A percentile compares a stretch with the other conserved stretches of the same genome.
Conservation (phyloP, 352 stramenopile species). For the Phytophthora lateralis region DNA sequence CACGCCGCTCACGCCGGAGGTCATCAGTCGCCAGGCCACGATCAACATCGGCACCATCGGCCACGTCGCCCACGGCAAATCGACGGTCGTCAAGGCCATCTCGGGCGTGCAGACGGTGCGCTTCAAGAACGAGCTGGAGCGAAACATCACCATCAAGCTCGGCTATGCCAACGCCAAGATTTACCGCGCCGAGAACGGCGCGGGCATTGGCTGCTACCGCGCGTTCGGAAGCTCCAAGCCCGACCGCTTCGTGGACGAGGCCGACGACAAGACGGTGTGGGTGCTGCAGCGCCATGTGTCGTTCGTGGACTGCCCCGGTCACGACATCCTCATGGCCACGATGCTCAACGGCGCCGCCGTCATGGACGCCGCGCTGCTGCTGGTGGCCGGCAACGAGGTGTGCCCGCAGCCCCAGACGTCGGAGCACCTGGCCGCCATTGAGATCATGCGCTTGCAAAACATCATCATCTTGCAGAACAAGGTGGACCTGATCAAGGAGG, state of each 20-base stretch:
- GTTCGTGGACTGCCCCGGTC: slow-evolving; percentile 99
- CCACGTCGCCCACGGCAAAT: slow-evolving; percentile 99
- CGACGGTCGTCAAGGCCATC: slow-evolving; percentile 99
- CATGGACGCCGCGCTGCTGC: slow-evolving; percentile 99
- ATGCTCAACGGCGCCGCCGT: slow-evolving; percentile 99
- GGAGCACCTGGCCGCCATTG: slow-evolving; percentile 99
- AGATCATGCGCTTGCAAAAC: slow-evolving; percentile 99
- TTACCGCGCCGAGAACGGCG: slow-evolving; percentile 91
- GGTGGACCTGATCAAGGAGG: slow-evolving; percentile 99
- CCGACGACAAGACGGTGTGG: slow-evolving; percentile 91
- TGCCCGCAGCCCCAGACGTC: slow-evolving; percentile 99
- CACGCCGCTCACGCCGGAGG: slow-evolving; percentile 97
- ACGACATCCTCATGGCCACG: slow-evolving; percentile 99
- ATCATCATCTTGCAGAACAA: slow-evolving; percentile 99
- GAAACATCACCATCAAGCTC: slow-evolving; percentile 99
- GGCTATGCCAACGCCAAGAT: slow-evolving; percentile 99
- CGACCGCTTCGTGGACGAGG: slow-evolving; percentile 86
- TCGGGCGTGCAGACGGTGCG: slow-evolving; percentile 98
- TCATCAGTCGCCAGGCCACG: slow-evolving; percentile 96
- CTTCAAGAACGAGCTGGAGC: slow-evolving; percentile 99
- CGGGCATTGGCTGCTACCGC: slow-evolving; percentile 88
- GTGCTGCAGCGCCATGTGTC: slow-evolving; percentile 97
- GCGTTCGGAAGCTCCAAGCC: slow-evolving; percentile 89
- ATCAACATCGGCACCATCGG: slow-evolving; percentile 99
- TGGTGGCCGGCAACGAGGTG: slow-evolving; percentile 98